These are phyloP conservation scores for Cordyceps sp. DNA, from an alignment of 2,329 filamentous ascomycete species.

Conservation along the genomic window DNA sequence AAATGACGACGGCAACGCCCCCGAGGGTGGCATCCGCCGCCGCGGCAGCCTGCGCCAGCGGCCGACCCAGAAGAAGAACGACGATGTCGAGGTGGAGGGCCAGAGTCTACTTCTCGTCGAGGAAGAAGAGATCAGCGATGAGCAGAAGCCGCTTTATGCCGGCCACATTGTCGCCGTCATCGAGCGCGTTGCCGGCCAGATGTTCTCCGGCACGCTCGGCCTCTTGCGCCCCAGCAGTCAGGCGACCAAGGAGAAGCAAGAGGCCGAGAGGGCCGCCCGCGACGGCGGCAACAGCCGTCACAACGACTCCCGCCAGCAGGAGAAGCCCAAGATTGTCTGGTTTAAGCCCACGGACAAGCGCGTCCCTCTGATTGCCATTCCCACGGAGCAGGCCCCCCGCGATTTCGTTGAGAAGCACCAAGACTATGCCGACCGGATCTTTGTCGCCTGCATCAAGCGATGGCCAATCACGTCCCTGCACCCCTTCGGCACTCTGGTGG, in stretches of 20 bases:
- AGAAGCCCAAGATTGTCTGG: conserved; percentile 99
- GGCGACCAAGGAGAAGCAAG: conserved; percentile 98
- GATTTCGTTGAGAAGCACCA: conserved; percentile 99
- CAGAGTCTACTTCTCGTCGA: conserved; percentile 93
- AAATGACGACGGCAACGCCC: conserved; percentile 43
- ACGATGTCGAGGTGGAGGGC: conserved; percentile 96
- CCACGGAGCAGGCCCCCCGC: conserved; percentile 89
- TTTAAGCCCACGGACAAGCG: conserved; percentile 99
- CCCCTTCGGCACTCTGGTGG: conserved; percentile 92
- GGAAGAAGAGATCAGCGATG: conserved; percentile 96
- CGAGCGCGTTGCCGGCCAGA: conserved; percentile 91
- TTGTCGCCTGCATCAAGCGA: conserved; percentile 96
- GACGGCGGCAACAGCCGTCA: conserved; percentile 58
- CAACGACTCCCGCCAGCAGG: conserved; percentile 65
- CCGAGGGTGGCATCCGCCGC: conserved; percentile 75
- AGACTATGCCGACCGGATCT: conserved; percentile 93
- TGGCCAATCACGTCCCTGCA: conserved; percentile 99
- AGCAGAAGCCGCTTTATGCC: conserved; percentile 92
- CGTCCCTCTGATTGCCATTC: conserved; percentile 93
- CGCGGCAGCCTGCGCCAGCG: conserved; percentile 91
- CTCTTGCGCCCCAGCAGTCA: conserved; percentile 91
- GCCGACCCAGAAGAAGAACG: conserved; percentile 98
- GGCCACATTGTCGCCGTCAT: conserved; percentile 95
- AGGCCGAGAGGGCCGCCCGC: conserved; percentile 82
- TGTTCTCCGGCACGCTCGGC: conserved; percentile 95